Evolutionary conservation across 768 basidiomycete species (phyloP), one percentile per base, ranked within the genome.

Genomic region (Serendipita sp.): DNA sequence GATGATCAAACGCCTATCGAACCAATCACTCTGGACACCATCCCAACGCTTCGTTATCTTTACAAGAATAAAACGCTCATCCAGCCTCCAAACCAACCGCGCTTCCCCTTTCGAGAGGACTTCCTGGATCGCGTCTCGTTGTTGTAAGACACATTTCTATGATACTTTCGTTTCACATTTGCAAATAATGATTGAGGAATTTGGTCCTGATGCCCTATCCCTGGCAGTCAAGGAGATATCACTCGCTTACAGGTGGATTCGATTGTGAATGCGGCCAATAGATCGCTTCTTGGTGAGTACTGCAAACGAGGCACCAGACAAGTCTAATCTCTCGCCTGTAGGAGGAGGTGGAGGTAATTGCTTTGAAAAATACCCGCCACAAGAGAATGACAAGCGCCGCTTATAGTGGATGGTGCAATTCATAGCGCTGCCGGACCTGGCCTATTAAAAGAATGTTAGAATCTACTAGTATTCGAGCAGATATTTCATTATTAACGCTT

Each of bases 251-350:
- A 82, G 60, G 73, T 86, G 11, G 88, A 90, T 69, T 74, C 81
- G 0, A 84, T 91, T 62, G 89, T 91, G 30, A 91, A 90, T 68
- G 90, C 90, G 13, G 90, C 89, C 3, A 91, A 91, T 68, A 76
- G 75, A 50, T 79, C 79, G 56, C 74, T 92, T 38, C 74, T 85
- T 53, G 89, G 89, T 88, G 31, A 28, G 42, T 28, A 38, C 4
- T 7, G 48, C 14, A 42, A 22, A 30, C 24, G 16, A 34, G 28
- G 9, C 17, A 26, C 31, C 26, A 26, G 30, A 26, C 14, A 31
- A n/a, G 9, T 30, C 33, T 51, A 22, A 4, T 45, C 33, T 5
- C 63, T 17, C 3, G 31, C 41, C 16, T 41, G n/a, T 64, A 88
- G 88, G 87, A 41, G 88, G 89, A 3, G 85, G 86, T 0, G 89